These are phyloP conservation scores for Leccinum fibrillosum DNA, from an alignment of 768 basidiomycete genomes.

Conservation along the genomic window DNA sequence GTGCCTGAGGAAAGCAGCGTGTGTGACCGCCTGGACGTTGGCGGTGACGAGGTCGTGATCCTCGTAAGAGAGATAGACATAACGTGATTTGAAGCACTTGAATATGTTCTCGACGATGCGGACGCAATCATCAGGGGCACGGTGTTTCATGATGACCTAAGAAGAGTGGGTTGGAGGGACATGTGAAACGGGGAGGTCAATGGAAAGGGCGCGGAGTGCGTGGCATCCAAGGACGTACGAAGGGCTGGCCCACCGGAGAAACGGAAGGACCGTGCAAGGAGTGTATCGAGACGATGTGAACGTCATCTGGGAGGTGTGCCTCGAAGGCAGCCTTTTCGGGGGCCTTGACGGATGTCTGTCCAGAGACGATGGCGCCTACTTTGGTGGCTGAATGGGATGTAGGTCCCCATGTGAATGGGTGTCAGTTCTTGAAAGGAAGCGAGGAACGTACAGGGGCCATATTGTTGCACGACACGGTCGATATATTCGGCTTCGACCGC, in stretches of 20 bases:
- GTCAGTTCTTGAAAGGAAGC: background rate
- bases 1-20: slow-evolving; percentile 94
- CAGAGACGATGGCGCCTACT: slow-evolving; percentile 85
- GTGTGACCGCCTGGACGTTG: slow-evolving; percentile 97
- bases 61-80: slow-evolving; percentile 92
- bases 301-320: slow-evolving; percentile 77
- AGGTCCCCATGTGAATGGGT: background rate
- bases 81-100: slow-evolving; percentile 74
- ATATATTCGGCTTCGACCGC: slow-evolving; percentile 93
- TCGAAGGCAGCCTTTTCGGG: slow-evolving; percentile 93
- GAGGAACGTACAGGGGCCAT: slow-evolving; percentile 76
- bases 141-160: slow-evolving; percentile 86
- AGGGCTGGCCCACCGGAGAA: slow-evolving; percentile 81
- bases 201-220: background rate
- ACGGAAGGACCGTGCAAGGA: slow-evolving; percentile 94
- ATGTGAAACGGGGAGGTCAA: background rate
- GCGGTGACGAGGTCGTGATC: slow-evolving; percentile 96
- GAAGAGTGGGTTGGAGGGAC: background rate
- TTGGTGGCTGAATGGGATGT: slow-evolving; percentile 70
- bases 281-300: slow-evolving; percentile 89
- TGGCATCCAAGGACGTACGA: slow-evolving; percentile 49
- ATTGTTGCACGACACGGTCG: slow-evolving; percentile 76
- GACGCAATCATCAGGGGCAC: slow-evolving; percentile 72
- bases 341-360: slow-evolving; percentile 96
- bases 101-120: slow-evolving; percentile 80